A percentile compares a stretch with the other conserved stretches of the same genome.
Evolutionary conservation across 1,139 yeast species (phyloP).

Genomic region (Sporopachydermia cereana): DNA sequence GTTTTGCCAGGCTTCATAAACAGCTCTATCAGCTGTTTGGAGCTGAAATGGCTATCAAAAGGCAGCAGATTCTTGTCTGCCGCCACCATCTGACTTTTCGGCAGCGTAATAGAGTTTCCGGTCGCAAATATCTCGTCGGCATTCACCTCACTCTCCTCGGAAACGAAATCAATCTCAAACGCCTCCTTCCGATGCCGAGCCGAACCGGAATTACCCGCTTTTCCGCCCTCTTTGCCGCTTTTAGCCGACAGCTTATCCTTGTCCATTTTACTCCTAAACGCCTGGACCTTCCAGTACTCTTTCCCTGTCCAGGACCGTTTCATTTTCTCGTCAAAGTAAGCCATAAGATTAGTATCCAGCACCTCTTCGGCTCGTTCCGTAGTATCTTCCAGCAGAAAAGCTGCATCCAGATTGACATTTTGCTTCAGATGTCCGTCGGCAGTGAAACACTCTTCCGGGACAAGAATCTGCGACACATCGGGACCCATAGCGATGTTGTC

Average conservation of each 20-base stretch:
- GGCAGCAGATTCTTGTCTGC: constrained; percentile 46
- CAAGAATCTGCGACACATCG: neutral
- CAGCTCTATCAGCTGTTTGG: constrained; percentile 53
- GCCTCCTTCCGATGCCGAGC: constrained; percentile 28
- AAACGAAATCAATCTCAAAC: constrained; percentile 40
- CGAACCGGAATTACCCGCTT: constrained; percentile 15
- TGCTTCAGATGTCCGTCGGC: neutral
- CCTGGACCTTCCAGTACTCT: constrained; percentile 81
- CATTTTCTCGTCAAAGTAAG: constrained; percentile 65
- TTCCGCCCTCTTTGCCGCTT: constrained; percentile 8
- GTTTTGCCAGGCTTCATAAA: constrained; percentile 51
- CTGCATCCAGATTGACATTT: neutral
- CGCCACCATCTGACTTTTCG: constrained; percentile 31
- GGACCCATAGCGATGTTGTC: neutral
- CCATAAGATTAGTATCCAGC: constrained; percentile 46
- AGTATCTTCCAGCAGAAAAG: neutral
- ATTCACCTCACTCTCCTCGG: constrained; percentile 29
- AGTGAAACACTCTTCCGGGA: constrained; percentile 4
- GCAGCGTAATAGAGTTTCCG: constrained; percentile 30
- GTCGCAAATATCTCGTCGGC: constrained; percentile 41
- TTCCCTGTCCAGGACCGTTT: constrained; percentile 82
- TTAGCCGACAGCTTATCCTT: constrained; percentile 11
- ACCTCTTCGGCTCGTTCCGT: constrained; percentile 23
- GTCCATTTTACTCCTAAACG: constrained; percentile 17
- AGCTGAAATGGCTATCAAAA: constrained; percentile 61